Evolutionary conservation across 257 asterid genomes (phyloP), one percentile per base, ranked within the genome.

Genomic region (Nicotiana undulata): DNA sequence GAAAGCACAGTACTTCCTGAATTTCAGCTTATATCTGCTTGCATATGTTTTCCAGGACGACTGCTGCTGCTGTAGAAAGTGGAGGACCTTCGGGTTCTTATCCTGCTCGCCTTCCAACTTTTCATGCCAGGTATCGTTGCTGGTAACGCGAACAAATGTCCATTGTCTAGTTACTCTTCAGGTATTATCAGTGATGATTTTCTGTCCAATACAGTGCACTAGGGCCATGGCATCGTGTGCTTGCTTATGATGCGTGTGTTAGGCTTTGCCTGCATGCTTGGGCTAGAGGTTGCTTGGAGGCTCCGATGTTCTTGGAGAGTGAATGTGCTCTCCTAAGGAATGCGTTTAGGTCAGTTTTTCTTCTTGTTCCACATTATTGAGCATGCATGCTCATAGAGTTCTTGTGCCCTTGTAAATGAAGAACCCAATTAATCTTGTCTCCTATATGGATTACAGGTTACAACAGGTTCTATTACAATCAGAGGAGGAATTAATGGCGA

Each of bases 241-340:
- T 89, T 63, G 87, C 92, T 44, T 89, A 89, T 32, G 92, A 89
- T 52, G 92, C 92, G 4, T 89, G 92, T 81, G 92, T 89, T 46
- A 87, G 92, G 75, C 89, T 89, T 20, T 89, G 92, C 78, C 90
- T 89, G 75, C 86, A 89, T 87, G 86, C 92, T 74, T 89, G 92
- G 92, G 92, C 92, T 64, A 85, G 81, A 82, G 90, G 90, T 75
- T 89, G 92, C 84, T 81, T 81, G 85, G 92, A 89, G 74, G 92
- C 92, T 77, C 92, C 92, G 22, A 87, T 89, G 89, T 89, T 89
- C 81, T 63, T 89, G 81, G 92, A 89, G 67, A 89, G 82, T 63
- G 92, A 89, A 74, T 85, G 88, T 87, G 86, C 86, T 64, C 67
- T 89, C 81, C 81, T 87, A 56, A 84, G 92, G 77, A 85, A 82